Base-by-base conservation (phyloP, 805 yeast species). In the Wickerhamomyces alni region DNA sequence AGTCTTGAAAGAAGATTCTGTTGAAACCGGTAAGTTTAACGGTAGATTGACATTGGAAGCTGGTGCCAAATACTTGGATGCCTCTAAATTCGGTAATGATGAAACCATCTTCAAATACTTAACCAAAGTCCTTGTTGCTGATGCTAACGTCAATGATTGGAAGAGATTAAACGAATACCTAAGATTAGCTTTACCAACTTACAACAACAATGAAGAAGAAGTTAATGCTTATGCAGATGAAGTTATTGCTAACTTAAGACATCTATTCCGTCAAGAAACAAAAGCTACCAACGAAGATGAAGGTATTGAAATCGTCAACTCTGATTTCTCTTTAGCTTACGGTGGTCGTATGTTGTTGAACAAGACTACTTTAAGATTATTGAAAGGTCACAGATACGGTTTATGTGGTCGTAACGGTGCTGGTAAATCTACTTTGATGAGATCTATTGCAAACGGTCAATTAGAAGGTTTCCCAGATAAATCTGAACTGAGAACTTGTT, bases 401-500 rank as follows among this genome's bases (percentile, higher is more conserved):
- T 74, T 91, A 45, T 87, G 96, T 73, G 99, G 99, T 61, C 75
- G 97, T 67, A 91, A 91, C 61, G 99, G 99, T 75, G 97, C 96
- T 44, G 99, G 99, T 70, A 91, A 91, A 66, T 88, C 97, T 12
- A 91, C 99, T 13, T 72, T 91, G 55, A 88, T 91, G 98, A 79
- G 98, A 64, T 82, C 98, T 24, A 93, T 91, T 55, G 87, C 96
- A 40, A 87, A 87, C 58, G 98, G 98, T 42, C 96, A 91, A 67
- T 73, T 91, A 48, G 98, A 91, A 67, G 98, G 98, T 4, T 91
- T 93, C 80, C 99, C 99, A 33, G 83, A 86, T 52, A 81, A 87
- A 55, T 77, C 83, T 40, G 82, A 82, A 57, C 69, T 93, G 47
- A 80, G 85, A 62, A 91, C 98, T 24, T 88, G 98, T 69, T 93